Evolutionary conservation across 371 early-diverging fungal species (phyloP), one percentile per base, ranked within the genome.

Genomic region (Syncephalastrum racemosum): DNA sequence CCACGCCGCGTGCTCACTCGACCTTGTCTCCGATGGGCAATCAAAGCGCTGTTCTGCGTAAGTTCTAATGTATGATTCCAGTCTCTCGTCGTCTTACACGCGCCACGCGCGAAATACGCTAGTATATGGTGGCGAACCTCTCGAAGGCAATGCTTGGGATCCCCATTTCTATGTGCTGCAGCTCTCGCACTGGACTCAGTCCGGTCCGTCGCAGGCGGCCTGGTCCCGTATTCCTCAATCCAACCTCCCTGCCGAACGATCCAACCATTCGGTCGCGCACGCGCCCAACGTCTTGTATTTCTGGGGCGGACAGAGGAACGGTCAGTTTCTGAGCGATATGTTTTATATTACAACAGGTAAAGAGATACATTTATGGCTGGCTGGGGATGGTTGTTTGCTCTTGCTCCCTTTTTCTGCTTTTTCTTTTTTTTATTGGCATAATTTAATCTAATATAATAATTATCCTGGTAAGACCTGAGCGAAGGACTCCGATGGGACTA

Each of bases 281-380:
- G 72, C 81, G 27, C 83, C 84, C 8, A 79, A 81, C 25, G 75
- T 75, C 39, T 75, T 90, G 67, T 88, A 82, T 54, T 69, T 90
- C 49, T 85, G 84, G 70, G 89, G 91, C 50, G 91, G 91, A 3
- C 85, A 84, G n/a, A 65, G 73, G 12, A 80, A 84, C 24, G 84
- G 88, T 12, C 75, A 80, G 46, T 88, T 82, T 49, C 68, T 89
- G 51, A 81, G 86, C 55, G 91, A 90, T 59, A 66, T 59, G 25
- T 59, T 59, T 53, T 31, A 31, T 31, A 31, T 31, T 8, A 31
- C 36, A 31, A 31, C 36, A 31, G 36, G 36, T 31, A 31, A 31
- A 31, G 10, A 31, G 10, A 31, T 10, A 31, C 10, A 31, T 31
- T 10, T 2, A 10, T 31, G 36, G 36, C 10, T 31, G 36, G 27